Conservation (phyloP, 1,284 basidiomycete species). For the Ganoderma multipileum region DNA sequence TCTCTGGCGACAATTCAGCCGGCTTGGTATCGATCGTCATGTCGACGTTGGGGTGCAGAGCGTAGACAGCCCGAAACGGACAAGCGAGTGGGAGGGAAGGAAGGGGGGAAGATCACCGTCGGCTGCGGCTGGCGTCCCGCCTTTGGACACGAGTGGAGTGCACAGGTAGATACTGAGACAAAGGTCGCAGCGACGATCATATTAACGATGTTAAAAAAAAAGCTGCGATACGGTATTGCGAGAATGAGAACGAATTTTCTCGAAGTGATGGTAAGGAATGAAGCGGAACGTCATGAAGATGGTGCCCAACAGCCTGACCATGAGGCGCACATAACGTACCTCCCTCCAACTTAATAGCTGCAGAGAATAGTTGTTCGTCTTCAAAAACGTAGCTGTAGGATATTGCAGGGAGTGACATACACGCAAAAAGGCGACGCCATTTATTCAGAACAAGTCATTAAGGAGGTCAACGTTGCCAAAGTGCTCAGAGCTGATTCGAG, state of each 20-base stretch:
- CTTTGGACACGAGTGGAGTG: background rate
- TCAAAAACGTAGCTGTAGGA: no score
- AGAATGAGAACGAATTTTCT: background rate
- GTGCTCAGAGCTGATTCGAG: no score
- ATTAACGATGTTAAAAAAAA: background rate
- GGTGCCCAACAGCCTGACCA: background rate
- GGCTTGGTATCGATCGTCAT: slow-evolving; percentile 19
- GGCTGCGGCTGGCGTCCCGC: background rate
- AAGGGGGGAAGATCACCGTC: background rate
- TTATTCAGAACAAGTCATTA: background rate
- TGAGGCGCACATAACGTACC: background rate
- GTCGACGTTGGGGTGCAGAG: background rate
- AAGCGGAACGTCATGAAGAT: background rate
- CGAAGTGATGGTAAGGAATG: background rate
- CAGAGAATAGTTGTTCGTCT: no score
- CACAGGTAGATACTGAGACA: background rate
- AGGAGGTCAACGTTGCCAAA: background rate
- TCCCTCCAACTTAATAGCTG: no score
- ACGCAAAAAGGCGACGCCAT: no score
- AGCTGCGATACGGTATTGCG: background rate
- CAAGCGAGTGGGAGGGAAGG: background rate
- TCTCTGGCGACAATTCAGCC: slow-evolving; percentile 25
- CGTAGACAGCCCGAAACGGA: background rate
- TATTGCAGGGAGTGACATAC: no score
- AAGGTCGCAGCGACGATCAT: slow-evolving; percentile 1